phyloP scores from a whole-genome alignment of 352 stramenopile species.

The Paralagenidium karlingii region DNA sequence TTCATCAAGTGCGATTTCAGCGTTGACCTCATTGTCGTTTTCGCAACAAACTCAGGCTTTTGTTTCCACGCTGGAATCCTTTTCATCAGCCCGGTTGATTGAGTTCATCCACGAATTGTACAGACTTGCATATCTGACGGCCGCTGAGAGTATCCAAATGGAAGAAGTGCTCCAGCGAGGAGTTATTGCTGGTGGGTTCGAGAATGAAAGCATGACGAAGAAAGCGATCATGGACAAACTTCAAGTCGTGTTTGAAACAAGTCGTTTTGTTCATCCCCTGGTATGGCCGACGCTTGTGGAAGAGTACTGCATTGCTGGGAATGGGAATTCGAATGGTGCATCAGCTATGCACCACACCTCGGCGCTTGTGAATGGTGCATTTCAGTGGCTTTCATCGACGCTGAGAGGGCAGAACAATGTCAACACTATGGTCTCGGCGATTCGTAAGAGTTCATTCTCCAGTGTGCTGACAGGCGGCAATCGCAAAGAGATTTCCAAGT shows the following conservation, averaged over 20 bases:
- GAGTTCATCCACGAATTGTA: slow-evolving; percentile 37
- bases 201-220: slow-evolving; percentile 58
- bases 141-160: slow-evolving; percentile 49
- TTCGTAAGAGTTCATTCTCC: too few species aligned
- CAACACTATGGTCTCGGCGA: too few species aligned
- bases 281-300: slow-evolving; percentile 50
- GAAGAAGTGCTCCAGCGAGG: slow-evolving; percentile 70
- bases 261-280: slow-evolving; percentile 43
- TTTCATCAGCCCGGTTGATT: slow-evolving; percentile 55
- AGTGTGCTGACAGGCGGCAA: too few species aligned
- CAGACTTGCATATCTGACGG: slow-evolving; percentile 66
- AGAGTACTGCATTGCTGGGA: slow-evolving; percentile 35
- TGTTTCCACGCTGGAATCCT: too few species aligned
- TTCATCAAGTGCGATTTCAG: too few species aligned
- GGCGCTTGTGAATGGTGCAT: slow-evolving; percentile 35
- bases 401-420: too few species aligned
- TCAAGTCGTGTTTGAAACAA: slow-evolving; percentile 65
- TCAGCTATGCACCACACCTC: slow-evolving; percentile 32
- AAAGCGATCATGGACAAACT: slow-evolving; percentile 48
- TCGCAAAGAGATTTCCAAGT: too few species aligned
- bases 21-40: too few species aligned
- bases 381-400: slow-evolving; percentile 48
- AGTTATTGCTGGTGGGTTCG: slow-evolving; percentile 70
- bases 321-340: too few species aligned
- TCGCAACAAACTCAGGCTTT: too few species aligned